Percentiles rank a stretch among this genome's conserved stretches.
Conservation (phyloP, 352 stramenopile species). For the Phytopythium aichiense region DNA sequence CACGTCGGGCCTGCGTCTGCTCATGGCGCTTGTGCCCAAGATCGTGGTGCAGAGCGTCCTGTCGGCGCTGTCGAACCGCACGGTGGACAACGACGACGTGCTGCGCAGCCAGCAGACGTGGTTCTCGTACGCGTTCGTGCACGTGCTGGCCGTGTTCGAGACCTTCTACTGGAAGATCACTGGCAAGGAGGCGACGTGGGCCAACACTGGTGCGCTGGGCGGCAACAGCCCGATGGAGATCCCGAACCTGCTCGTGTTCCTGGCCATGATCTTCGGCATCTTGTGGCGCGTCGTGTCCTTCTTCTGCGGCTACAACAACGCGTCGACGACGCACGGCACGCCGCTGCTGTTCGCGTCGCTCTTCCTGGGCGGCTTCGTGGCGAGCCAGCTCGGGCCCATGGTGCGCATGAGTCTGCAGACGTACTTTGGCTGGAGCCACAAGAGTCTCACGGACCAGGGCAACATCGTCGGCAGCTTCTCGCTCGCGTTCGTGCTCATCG, state of each 20-base stretch:
- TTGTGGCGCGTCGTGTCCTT: conserved; percentile 60
- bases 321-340: conserved; percentile 54
- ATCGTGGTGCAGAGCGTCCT: conserved; percentile 67
- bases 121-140: conserved; percentile 77
- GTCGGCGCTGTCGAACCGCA: conserved; percentile 64
- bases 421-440: conserved; percentile 78
- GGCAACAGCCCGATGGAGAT: conserved; percentile 69
- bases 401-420: conserved; percentile 71
- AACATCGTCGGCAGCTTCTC: conserved; percentile 72
- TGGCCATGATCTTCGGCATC: conserved; percentile 59
- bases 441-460: conserved; percentile 70
- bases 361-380: conserved; percentile 58
- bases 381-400: conserved; percentile 57
- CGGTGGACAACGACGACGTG: conserved; percentile 71
- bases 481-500: conserved; percentile 58
- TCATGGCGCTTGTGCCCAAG: conserved; percentile 72
- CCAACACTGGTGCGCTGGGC: conserved; percentile 55
- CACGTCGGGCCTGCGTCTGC: conserved; percentile 52
- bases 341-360: conserved; percentile 60
- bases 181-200: conserved; percentile 64
- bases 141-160: conserved; percentile 69
- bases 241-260: conserved; percentile 64
- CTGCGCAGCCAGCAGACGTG: conserved; percentile 71
- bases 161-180: conserved; percentile 77
- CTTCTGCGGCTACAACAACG: conserved; percentile 72